Percentiles rank a stretch among this genome's conserved stretches.
Evolutionary conservation across 2,329 filamentous ascomycete species (phyloP).

Genomic region (Camillea tinctor): DNA sequence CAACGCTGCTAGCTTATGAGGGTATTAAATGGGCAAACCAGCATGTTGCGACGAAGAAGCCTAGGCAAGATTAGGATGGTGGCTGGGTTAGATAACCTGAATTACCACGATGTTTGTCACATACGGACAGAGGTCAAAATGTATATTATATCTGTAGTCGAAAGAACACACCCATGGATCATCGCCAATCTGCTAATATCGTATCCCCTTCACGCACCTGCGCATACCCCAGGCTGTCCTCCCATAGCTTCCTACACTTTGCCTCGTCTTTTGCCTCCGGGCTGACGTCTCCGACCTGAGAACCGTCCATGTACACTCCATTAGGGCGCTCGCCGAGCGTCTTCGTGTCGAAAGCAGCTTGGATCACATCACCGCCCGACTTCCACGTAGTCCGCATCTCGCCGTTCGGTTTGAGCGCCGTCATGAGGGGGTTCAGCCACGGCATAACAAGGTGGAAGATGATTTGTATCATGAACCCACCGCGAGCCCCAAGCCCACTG

Average conservation of each 20-base stretch:
- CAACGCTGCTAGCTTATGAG: too few species aligned
- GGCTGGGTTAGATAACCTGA: too few species aligned
- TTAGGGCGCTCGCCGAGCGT: constrained; percentile 29
- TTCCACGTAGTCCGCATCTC: constrained; percentile 24
- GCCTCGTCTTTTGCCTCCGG: constrained; percentile 28
- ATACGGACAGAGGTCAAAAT: too few species aligned
- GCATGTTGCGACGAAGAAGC: too few species aligned
- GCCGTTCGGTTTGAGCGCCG: constrained; percentile 21
- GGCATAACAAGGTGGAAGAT: constrained; percentile 11
- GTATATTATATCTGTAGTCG: too few species aligned
- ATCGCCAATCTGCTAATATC: constrained; percentile 26
- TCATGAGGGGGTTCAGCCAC: constrained; percentile 10
- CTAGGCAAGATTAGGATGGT: too few species aligned
- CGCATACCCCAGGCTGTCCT: constrained; percentile 26
- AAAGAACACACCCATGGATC: background rate
- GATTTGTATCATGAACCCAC: constrained; percentile 1
- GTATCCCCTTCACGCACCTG: constrained; percentile 31
- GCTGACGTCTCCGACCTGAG: constrained; percentile 11
- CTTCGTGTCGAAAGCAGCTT: constrained; percentile 27
- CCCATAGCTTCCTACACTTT: constrained; percentile 31
- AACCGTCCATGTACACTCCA: constrained; percentile 33
- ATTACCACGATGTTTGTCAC: too few species aligned
- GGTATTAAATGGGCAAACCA: too few species aligned
- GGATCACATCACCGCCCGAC: constrained; percentile 33
- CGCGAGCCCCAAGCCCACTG: constrained; percentile 23